phyloP scores from a whole-genome alignment of 1,284 basidiomycete genomes.

The Tilletia caries region DNA sequence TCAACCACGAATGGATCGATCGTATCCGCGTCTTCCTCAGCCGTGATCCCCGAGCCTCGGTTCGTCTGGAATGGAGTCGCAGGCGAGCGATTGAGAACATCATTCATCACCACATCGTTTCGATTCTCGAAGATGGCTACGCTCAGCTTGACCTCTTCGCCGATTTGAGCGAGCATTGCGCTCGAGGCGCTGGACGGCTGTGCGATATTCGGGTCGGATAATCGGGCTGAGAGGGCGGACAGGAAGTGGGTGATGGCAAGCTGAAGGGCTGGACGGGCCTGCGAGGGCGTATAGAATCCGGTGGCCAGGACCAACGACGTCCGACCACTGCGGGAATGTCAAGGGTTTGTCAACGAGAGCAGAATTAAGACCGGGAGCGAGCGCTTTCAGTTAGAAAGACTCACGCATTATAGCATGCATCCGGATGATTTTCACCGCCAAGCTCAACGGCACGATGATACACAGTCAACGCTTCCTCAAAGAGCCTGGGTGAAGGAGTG shows the following conservation, averaged over 20 bases:
- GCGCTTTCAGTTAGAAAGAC: background rate
- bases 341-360: background rate
- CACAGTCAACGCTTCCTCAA: background rate
- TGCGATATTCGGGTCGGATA: background rate
- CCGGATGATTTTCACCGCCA: background rate
- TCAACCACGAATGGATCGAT: constrained; percentile 8
- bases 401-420: constrained; percentile 11
- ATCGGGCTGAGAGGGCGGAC: background rate
- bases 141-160: constrained; percentile 2
- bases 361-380: background rate
- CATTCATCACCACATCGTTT: background rate
- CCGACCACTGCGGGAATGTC: background rate
- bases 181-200: background rate
- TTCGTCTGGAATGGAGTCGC: background rate
- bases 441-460: background rate
- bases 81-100: background rate
- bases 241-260: background rate
- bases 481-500: background rate
- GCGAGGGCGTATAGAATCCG: background rate
- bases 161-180: background rate
- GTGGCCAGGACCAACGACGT: constrained; percentile 1
- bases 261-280: background rate
- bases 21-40: background rate
- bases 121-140: background rate
- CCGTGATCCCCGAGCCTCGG: background rate